Percentiles rank a stretch among this genome's conserved stretches.
phyloP scores from a whole-genome alignment of 2,329 filamentous ascomycete species.

The Sordariomycetes sp. region DNA sequence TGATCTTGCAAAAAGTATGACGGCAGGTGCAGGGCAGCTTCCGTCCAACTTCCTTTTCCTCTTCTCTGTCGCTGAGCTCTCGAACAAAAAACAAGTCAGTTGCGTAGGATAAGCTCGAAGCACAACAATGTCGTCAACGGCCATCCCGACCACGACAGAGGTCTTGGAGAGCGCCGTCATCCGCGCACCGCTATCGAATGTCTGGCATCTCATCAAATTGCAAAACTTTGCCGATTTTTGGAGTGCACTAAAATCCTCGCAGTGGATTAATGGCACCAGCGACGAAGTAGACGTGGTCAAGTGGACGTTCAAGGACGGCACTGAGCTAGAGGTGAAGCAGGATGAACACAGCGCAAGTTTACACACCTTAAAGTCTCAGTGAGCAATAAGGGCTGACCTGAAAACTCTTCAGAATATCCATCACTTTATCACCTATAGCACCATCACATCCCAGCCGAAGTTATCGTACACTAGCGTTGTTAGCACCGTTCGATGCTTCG shows the following conservation, averaged over 20 bases:
- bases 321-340: constrained; percentile 58
- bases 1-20: background rate
- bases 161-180: constrained; percentile 57
- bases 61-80: background rate
- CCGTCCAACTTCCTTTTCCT: background rate
- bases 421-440: constrained; percentile 62
- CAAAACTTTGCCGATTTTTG: constrained; percentile 57
- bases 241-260: constrained; percentile 45
- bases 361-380: background rate
- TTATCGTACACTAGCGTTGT: constrained; percentile 53
- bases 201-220: constrained; percentile 67
- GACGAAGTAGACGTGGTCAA: constrained; percentile 51
- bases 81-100: constrained; percentile 4
- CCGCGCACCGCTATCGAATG: constrained; percentile 48
- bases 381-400: background rate
- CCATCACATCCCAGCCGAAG: constrained; percentile 53
- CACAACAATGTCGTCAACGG: constrained; percentile 8
- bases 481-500: constrained; percentile 51
- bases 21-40: background rate
- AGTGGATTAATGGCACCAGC: constrained; percentile 48
- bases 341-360: constrained; percentile 56
- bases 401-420: constrained; percentile 41
- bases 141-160: constrained; percentile 53
- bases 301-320: constrained; percentile 61
- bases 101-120: constrained; percentile 7